Conservation (phyloP, 139 green algal genomes). For the Nannochloris sp. region DNA sequence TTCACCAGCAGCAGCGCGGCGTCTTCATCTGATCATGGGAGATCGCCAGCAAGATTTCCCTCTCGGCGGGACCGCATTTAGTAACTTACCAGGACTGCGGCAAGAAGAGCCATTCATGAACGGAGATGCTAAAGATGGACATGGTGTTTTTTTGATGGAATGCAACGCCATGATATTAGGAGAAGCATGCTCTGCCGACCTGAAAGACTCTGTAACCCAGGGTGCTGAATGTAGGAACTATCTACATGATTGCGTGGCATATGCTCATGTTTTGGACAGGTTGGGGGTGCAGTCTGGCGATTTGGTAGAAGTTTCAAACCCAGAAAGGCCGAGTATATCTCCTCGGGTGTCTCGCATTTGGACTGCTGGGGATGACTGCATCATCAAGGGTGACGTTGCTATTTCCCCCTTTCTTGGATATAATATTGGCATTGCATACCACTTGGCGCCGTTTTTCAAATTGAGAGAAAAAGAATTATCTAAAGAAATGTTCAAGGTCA, state of each 20-base stretch:
- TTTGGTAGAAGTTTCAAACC: not conserved
- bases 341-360: not conserved
- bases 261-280: not conserved
- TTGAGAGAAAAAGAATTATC: too few species aligned
- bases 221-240: not conserved
- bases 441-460: slow-evolving; percentile 12
- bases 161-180: too few species aligned
- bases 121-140: too few species aligned
- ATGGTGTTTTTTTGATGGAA: too few species aligned
- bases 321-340: not conserved
- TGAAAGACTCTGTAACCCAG: not conserved
- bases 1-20: not conserved
- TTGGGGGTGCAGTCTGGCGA: not conserved
- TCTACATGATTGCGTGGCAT: not conserved
- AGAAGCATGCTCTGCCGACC: too few species aligned
- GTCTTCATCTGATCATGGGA: slow-evolving; percentile 13
- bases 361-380: not conserved
- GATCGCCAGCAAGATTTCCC: not conserved
- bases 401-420: slow-evolving; percentile 19
- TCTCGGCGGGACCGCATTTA: not conserved
- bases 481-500: too few species aligned
- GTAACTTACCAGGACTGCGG: too few species aligned
- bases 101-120: too few species aligned
- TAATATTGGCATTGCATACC: slow-evolving; percentile 23
- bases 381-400: not conserved